phyloP scores from a whole-genome alignment of 805 yeast species.

The Saturnispora ahearnii region DNA sequence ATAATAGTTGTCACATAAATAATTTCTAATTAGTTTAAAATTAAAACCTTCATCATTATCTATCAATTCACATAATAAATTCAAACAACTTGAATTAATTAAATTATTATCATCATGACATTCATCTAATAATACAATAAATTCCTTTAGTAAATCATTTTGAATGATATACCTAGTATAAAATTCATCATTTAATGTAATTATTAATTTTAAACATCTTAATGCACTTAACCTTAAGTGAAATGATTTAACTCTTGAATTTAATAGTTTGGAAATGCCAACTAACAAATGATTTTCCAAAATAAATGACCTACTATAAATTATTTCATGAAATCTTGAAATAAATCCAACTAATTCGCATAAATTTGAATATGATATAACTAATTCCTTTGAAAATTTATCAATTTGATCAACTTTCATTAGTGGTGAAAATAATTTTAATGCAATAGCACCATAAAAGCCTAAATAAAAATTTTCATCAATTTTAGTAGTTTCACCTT shows the following conservation, averaged over 20 bases:
- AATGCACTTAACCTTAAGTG: constrained; percentile 53
- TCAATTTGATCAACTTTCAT: constrained; percentile 11
- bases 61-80: constrained; percentile 31
- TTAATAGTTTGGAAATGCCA: constrained; percentile 46
- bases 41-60: constrained; percentile 17
- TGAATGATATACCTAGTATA: constrained; percentile 51
- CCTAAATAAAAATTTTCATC: constrained; percentile 38
- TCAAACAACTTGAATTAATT: constrained; percentile 67
- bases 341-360: constrained; percentile 69
- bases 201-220: constrained; percentile 55
- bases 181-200: constrained; percentile 53
- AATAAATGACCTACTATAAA: constrained; percentile 52
- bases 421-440: constrained; percentile 23
- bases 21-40: constrained; percentile 16
- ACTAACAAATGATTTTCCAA: constrained; percentile 48
- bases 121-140: constrained; percentile 41
- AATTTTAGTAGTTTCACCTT: constrained; percentile 21
- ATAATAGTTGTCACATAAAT: constrained; percentile 17
- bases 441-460: constrained; percentile 45
- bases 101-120: constrained; percentile 48
- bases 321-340: constrained; percentile 50
- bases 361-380: constrained; percentile 28
- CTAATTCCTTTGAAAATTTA: background rate
- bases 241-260: constrained; percentile 36
- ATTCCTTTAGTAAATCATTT: constrained; percentile 40